Evolutionary conservation across 1,284 basidiomycete genomes (phyloP), one percentile per base, ranked within the genome.

Genomic region (Puccinia triticina): DNA sequence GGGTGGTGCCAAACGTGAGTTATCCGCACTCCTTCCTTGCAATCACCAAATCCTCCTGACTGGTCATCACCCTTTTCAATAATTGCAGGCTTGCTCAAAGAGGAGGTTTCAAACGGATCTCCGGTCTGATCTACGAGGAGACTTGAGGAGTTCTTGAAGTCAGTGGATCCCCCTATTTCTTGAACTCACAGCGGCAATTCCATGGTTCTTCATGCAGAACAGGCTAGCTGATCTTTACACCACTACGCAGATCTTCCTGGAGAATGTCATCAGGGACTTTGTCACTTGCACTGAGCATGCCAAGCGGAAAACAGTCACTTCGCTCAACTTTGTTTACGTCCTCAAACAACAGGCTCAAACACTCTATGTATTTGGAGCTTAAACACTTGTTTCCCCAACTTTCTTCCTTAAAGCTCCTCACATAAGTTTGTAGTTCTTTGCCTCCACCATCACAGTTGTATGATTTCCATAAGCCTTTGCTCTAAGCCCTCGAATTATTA

Each of bases 31-130:
- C 48, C 3, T 16, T 50, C 48, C 48, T 50, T 21, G 18, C 48
- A 3, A 50, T 50, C 48, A 50, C 43, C 55, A 7, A 0, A 43
- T 21, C 43, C 14, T 69, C 7, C 43, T 69, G 37, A 40, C 34
- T n/a, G n/a, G n/a, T n/a, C n/a, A n/a, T n/a, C n/a, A n/a, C 7
- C 32, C 4, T n/a, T 5, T 5, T 37, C 37, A 43, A 43, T 8
- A 11, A 40, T 40, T 40, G 4, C 71, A 73, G 71, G 86, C 92
- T 96, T 84, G 94, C 94, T 66, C 93, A 94, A 88, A 92, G 94
- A 90, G 95, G 94, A 87, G 94, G 94, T 92, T 93, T 95, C 87
- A 95, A 95, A 90, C 93, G 93, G 92, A 94, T 94, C 88, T 94
- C 93, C 76, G 93, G 93, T 87, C 90, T 94, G 85, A 94, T 69